A percentile compares a stretch with the other conserved stretches of the same genome.
Evolutionary conservation across 2,329 filamentous ascomycete species (phyloP).

Genomic region (Colletotrichum australisinense): DNA sequence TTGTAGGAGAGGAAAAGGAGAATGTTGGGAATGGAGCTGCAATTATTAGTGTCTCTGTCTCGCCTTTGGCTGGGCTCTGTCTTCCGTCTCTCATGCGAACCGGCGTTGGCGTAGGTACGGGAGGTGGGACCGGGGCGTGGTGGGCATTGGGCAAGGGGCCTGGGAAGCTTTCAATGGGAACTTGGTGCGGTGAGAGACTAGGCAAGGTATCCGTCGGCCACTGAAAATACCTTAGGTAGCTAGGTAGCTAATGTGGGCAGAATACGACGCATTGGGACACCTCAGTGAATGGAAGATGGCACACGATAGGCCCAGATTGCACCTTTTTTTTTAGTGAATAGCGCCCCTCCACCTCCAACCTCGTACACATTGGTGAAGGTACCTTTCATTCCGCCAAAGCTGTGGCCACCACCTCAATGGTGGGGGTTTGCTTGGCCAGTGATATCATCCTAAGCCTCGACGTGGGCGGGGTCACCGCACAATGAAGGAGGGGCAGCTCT

Average conservation of each 20-base stretch:
- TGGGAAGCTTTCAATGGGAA: constrained; percentile 5
- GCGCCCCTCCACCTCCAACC: not conserved
- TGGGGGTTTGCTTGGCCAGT: constrained; percentile 32
- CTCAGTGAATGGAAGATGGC: constrained; percentile 11
- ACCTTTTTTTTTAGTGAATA: not conserved
- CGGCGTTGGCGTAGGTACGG: constrained; percentile 2
- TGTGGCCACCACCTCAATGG: constrained; percentile 13
- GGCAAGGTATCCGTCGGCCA: not conserved
- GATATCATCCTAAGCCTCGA: constrained; percentile 30
- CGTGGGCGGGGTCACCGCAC: constrained; percentile 21
- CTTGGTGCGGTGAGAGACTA: constrained; percentile 15
- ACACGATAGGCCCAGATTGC: constrained; percentile 14
- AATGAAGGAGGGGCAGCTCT: constrained; percentile 28
- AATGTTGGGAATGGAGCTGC: constrained; percentile 35
- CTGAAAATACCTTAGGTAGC: not conserved
- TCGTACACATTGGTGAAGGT: not conserved
- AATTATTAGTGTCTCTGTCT: constrained; percentile 1
- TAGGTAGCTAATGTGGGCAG: not conserved
- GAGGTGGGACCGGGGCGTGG: constrained; percentile 1
- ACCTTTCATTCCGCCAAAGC: not conserved
- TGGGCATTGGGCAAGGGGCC: constrained; percentile 1
- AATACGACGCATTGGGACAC: not conserved
- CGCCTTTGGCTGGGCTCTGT: not conserved
- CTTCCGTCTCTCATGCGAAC: not conserved
- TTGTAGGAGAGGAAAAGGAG: constrained; percentile 24